Evolutionary conservation across 176 grass and related monocot species (phyloP).

Genomic region (Lolium perenne): DNA sequence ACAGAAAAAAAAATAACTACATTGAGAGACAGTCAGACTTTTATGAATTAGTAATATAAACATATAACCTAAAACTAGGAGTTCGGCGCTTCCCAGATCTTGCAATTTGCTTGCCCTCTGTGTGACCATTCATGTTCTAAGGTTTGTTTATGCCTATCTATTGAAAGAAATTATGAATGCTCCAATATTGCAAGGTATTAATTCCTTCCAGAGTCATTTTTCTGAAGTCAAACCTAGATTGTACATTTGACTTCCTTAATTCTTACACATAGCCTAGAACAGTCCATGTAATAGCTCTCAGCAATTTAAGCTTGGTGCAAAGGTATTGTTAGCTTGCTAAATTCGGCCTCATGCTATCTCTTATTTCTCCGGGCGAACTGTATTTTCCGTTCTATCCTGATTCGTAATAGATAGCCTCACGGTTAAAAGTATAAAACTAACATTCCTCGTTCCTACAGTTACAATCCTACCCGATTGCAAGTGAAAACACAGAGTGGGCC

Average conservation of each 20-base stretch:
- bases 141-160: conserved; percentile 10
- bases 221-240: neutral
- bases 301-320: neutral
- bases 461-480: neutral
- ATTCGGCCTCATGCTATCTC: neutral
- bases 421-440: neutral
- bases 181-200: neutral
- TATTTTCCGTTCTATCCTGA: neutral
- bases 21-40: neutral
- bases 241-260: neutral
- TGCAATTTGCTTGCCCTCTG: neutral
- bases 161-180: neutral
- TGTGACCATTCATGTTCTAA: conserved; percentile 26
- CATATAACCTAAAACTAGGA: neutral
- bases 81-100: neutral
- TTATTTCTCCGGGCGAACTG: neutral
- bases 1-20: neutral
- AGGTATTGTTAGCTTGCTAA: neutral
- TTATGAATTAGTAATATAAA: neutral
- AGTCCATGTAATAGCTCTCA: neutral
- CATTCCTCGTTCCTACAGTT: neutral
- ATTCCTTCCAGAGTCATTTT: conserved; percentile 8
- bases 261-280: neutral
- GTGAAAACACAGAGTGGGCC: neutral
- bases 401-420: neutral